Base-by-base conservation (phyloP, 306 rosid genomes). In the Alnus rubra region DNA sequence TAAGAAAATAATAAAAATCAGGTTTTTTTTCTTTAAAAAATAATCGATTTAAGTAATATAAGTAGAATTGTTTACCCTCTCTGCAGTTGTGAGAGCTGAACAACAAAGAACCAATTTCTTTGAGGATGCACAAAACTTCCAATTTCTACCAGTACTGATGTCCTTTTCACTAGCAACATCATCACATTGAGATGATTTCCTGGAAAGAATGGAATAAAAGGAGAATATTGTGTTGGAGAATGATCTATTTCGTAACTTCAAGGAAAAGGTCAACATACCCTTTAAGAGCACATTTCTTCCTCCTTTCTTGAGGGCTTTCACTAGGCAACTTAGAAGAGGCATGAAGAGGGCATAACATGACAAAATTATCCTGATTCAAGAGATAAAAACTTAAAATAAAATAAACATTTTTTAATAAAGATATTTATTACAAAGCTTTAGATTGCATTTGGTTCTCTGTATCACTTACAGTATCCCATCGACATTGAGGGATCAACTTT, bases 281-380 rank as follows among this genome's bases (percentile, higher is more conserved):
- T 52, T 48, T 86, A 44, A 84, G 54, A 62, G 71, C 60, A 65
- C 78, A n/a, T 53, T 78, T 85, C 70, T 81, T 88, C 77, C 72
- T 87, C 79, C 52, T 76, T 69, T 82, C 80, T 83, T 83, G 86
- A 72, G 87, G 82, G 76, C 80, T 64, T 81, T 90, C 96, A 85
- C 62, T 69, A 28, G 97, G 98, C 73, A 95, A 84, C 82, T 82
- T 72, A 62, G 88, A 84, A 74, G 93, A 76, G 74, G 87, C 68
- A 80, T 95, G 98, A 53, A 91, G 76, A 55, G 98, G 98, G 83
- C 98, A 95, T 59, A 95, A 83, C 92, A 95, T 95, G 77, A 92
- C 98, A 48, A 90, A 95, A 73, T 95, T 86, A 76, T 84, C 96
- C 98, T 95, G 89, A 69, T 74, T 77, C 69, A 78, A 73, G 47